Evolutionary conservation across 495 filamentous ascomycete genomes (phyloP).

Genomic region (Daldinia decipiens): DNA sequence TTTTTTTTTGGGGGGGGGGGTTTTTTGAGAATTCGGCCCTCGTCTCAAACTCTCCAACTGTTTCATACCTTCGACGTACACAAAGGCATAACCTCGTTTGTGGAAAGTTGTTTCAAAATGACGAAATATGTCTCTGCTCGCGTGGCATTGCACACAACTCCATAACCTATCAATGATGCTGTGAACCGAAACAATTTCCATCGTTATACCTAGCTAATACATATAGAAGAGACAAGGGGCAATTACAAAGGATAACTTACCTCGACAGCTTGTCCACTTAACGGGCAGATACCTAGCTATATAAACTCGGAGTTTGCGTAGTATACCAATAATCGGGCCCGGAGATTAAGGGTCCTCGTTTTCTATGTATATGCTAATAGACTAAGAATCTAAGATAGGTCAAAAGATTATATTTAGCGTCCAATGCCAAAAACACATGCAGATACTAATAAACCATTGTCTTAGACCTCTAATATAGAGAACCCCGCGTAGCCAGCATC

Average conservation of each 20-base stretch:
- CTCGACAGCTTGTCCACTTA: constrained; percentile 13
- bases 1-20: no score
- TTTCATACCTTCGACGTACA: constrained; percentile 16
- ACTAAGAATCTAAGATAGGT: constrained; percentile 2
- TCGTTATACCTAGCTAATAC: constrained; percentile 23
- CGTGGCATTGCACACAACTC: constrained; percentile 27
- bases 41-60: constrained; percentile 15
- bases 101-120: constrained; percentile 35
- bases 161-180: constrained; percentile 34
- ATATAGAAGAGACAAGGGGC: constrained; percentile 4
- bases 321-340: constrained; percentile 6
- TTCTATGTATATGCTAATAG: not conserved
- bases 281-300: not conserved
- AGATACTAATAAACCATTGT: not conserved
- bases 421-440: not conserved
- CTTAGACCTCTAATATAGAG: not conserved
- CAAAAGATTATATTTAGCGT: not conserved
- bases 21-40: not conserved
- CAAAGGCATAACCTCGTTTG: constrained; percentile 5
- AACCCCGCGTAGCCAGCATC: not conserved
- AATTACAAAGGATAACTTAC: constrained; percentile 26
- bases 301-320: constrained; percentile 13
- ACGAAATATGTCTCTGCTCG: constrained; percentile 38
- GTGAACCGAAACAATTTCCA: constrained; percentile 31
- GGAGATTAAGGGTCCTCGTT: constrained; percentile 18